Evolutionary conservation across 495 filamentous ascomycete species (phyloP).

Genomic region (Echria macrotheca): DNA sequence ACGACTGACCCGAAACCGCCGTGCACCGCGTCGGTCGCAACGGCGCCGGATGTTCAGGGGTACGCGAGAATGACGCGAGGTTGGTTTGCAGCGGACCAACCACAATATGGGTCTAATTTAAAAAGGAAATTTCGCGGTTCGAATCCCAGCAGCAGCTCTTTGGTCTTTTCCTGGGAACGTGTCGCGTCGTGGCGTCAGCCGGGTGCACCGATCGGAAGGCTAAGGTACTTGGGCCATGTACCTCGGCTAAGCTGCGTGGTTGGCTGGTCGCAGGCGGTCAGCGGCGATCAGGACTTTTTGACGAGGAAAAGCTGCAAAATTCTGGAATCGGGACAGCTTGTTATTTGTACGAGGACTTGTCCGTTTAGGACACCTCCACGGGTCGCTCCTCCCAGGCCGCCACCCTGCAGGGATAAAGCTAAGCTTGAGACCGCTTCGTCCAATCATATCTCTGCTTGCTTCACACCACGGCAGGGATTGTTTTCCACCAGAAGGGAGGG

Average conservation of each 20-base stretch:
- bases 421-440: background rate
- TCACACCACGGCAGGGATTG: no score
- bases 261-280: constrained; percentile 6
- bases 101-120: constrained; percentile 11
- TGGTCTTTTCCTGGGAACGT: background rate
- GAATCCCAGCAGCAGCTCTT: constrained; percentile 5
- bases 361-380: constrained; percentile 24
- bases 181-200: background rate
- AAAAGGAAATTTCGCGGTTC: constrained; percentile 12
- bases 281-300: constrained; percentile 18
- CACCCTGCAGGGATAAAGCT: constrained; percentile 20
- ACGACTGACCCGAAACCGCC: constrained; percentile 11
- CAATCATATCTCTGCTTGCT: no score
- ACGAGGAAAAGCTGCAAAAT: constrained; percentile 29
- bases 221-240: constrained; percentile 10
- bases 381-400: constrained; percentile 20
- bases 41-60: constrained; percentile 7
- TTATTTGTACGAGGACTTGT: constrained; percentile 37
- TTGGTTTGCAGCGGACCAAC: background rate
- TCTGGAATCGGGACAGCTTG: constrained; percentile 35
- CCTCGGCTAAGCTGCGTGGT: constrained; percentile 2
- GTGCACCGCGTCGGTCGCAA: constrained; percentile 13
- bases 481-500: no score
- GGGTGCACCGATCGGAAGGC: background rate
- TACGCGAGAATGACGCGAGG: constrained; percentile 30